Base-by-base conservation (phyloP, 2,329 filamentous ascomycete genomes). In the Lasiodiplodia citricola region DNA sequence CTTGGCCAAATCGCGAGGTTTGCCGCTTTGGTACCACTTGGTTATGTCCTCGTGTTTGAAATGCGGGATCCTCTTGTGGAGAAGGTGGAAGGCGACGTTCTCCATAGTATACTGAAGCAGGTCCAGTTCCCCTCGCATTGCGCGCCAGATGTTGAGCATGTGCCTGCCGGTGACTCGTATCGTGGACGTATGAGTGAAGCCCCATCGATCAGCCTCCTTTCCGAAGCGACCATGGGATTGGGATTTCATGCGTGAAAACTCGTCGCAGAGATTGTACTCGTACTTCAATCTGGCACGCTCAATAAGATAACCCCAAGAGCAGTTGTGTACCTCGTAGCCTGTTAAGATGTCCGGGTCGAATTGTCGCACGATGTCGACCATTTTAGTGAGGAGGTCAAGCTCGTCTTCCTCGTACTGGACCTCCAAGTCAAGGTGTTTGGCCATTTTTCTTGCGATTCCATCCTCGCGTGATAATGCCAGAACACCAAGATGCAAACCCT, bases 91-190 rank as follows among this genome's bases (percentile, higher is more conserved):
- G 0, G 89, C 92, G 4, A 98, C 93, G 74, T 97, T 97, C 79
- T 98, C 96, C 88, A 98, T 92, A 0, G 92, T 97, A 76, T 99
- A 98, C 76, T 97, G 94, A 13, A 97, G 85, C 35, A 99, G 83
- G 73, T 94, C 96, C 35, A 99, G 82, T 80, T 97, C 95, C n/a
- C 91, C 88, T 69, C 93, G 88, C 94, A 99, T 97, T 0, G 94
- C 94, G 74, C 95, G 88, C 94, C 96, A 98, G 56, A 98, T 92
- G 73, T 98, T 98, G 82, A 99, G 94, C 86, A 97, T 93, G 77
- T 98, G 95, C 70, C 96, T 87, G 5, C 96, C 96, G 0, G 94
- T 97, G n/a, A 99, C 88, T 68, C 90, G 90, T 72, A 98, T 94
- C 2, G 93, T 95, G 2, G 94, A 97, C 0, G 94, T 96, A 66